These are phyloP conservation scores for Plasmodium malariae DNA, from an alignment of 169 alveolate genomes.

Conservation along the genomic window DNA sequence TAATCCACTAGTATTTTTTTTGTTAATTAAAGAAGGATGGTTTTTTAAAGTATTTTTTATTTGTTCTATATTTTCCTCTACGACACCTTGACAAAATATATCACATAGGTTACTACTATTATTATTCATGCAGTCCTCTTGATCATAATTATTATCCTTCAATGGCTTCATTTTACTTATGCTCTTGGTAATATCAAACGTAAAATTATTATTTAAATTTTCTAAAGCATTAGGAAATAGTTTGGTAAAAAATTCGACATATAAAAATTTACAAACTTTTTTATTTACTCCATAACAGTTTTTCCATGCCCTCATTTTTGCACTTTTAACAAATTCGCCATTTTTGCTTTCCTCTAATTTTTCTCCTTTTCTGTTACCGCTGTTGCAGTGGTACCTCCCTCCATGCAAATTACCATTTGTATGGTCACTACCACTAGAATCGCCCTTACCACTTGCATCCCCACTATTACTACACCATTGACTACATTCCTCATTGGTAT, in stretches of 20 bases:
- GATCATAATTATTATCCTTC: background rate
- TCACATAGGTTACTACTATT: constrained; percentile 14
- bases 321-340: background rate
- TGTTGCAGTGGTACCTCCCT: no score
- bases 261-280: constrained; percentile 43
- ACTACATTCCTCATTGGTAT: background rate
- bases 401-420: no score
- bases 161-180: constrained; percentile 65
- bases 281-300: constrained; percentile 23
- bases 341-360: background rate
- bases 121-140: background rate
- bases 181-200: constrained; percentile 15
- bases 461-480: background rate
- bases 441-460: background rate
- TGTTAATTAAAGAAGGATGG: constrained; percentile 44
- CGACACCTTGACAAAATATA: constrained; percentile 33
- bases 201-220: background rate
- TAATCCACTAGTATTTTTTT: constrained; percentile 77
- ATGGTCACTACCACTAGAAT: background rate
- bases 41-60: constrained; percentile 26
- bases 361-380: background rate
- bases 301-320: constrained; percentile 42
- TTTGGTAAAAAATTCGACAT: constrained; percentile 34
- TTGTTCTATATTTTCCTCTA: constrained; percentile 3
- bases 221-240: constrained; percentile 44